Evolutionary conservation across 257 asterid species (phyloP).

Genomic region (Nicotiana otophora): DNA sequence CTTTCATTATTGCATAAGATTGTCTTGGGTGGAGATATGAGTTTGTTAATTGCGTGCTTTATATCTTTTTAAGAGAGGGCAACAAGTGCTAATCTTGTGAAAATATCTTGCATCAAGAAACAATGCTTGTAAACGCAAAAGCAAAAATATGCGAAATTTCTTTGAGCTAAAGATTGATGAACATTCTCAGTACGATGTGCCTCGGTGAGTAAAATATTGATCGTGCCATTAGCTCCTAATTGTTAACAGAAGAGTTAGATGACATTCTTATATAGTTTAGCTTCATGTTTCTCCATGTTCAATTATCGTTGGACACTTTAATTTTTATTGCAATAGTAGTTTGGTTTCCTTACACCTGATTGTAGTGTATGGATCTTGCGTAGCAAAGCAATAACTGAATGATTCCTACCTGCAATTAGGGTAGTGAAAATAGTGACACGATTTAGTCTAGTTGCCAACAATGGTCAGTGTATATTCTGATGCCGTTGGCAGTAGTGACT

Average conservation of each 20-base stretch:
- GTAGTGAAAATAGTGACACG: not conserved
- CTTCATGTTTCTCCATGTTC: not conserved
- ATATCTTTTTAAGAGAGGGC: not conserved
- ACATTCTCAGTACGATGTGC: not conserved
- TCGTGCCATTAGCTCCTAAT: not conserved
- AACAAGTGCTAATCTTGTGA: not conserved
- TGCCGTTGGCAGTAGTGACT: not conserved
- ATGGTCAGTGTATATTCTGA: not conserved
- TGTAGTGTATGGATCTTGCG: not conserved
- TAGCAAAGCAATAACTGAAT: not conserved
- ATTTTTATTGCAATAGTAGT: not conserved
- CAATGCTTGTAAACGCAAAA: not conserved
- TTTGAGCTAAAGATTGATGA: not conserved
- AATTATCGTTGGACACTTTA: not conserved
- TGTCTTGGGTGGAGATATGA: not conserved
- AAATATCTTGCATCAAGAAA: not conserved
- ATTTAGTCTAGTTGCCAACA: not conserved
- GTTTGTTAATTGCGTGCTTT: not conserved
- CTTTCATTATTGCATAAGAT: not conserved
- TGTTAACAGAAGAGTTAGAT: not conserved
- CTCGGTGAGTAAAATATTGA: not conserved
- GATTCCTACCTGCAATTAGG: not conserved
- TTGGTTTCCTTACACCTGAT: not conserved
- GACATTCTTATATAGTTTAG: not conserved
- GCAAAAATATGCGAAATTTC: not conserved